These are phyloP conservation scores for Elymus sibiricus DNA, from an alignment of 176 grass and related monocot species.

Conservation along the genomic window DNA sequence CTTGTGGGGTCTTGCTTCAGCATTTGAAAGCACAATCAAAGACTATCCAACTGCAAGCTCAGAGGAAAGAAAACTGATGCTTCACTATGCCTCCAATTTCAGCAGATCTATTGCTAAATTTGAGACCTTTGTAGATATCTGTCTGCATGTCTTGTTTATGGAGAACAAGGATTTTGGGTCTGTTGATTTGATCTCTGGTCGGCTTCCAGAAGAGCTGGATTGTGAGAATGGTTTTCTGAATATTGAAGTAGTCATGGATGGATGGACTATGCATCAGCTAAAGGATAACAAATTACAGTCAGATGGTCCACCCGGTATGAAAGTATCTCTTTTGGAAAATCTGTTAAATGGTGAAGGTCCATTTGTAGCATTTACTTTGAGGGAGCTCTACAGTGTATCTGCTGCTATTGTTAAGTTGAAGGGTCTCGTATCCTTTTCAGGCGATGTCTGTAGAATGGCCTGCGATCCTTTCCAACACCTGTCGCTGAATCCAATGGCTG, in stretches of 20 bases:
- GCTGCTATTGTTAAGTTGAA: slow-evolving; percentile 75
- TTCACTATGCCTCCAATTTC: slow-evolving; percentile 59
- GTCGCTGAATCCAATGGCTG: slow-evolving; percentile 44
- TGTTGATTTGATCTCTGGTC: slow-evolving; percentile 19
- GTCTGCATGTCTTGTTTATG: slow-evolving; percentile 68
- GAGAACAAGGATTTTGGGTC: slow-evolving; percentile 35
- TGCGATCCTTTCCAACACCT: slow-evolving; percentile 32
- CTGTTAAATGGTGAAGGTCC: slow-evolving; percentile 58
- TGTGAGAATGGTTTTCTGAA: slow-evolving; percentile 54
- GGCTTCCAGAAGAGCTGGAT: slow-evolving; percentile 33
- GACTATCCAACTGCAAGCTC: slow-evolving; percentile 22
- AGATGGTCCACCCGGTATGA: slow-evolving; percentile 24
- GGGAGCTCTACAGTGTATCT: slow-evolving; percentile 72
- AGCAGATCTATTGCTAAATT: slow-evolving; percentile 55
- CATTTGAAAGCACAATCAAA: slow-evolving; percentile 45
- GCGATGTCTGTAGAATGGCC: slow-evolving; percentile 22
- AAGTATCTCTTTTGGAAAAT: slow-evolving; percentile 46
- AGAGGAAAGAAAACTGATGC: slow-evolving; percentile 28
- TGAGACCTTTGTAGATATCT: slow-evolving; percentile 71
- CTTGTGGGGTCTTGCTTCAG: slow-evolving; percentile 71
- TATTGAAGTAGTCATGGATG: slow-evolving; percentile 53
- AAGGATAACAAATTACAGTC: slow-evolving; percentile 11
- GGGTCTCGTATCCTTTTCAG: slow-evolving; percentile 37
- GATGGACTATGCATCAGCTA: slow-evolving; percentile 26
- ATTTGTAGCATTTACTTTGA: slow-evolving; percentile 52